A percentile compares a stretch with the other conserved stretches of the same genome.
phyloP scores from a whole-genome alignment of 306 rosid genomes.

The Rosa lucieae region DNA sequence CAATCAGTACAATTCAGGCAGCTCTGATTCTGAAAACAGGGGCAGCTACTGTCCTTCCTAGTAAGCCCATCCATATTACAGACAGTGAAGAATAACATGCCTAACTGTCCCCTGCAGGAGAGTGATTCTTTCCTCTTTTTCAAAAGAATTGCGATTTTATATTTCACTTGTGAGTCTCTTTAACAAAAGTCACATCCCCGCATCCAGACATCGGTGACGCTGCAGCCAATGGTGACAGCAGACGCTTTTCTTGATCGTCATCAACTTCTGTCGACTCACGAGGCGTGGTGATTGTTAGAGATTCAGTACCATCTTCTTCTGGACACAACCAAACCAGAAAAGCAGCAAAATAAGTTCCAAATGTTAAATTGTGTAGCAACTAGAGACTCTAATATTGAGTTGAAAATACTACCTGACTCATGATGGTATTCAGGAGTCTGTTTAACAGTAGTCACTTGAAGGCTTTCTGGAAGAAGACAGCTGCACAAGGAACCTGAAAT shows the following conservation, averaged over 20 bases:
- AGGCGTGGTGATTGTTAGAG: constrained; percentile 50
- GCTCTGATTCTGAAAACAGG: neutral
- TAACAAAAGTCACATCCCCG: constrained; percentile 56
- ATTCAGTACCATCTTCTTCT: constrained; percentile 68
- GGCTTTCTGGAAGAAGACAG: constrained; percentile 94
- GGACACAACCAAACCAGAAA: constrained; percentile 29
- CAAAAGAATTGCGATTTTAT: neutral
- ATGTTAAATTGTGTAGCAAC: constrained; percentile 20
- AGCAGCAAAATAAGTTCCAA: constrained; percentile 15
- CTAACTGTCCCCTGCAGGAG: too few species aligned
- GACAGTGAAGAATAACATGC: neutral
- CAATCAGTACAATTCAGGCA: constrained; percentile 11
- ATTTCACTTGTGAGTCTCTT: constrained; percentile 48
- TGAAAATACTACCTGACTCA: constrained; percentile 53
- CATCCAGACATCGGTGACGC: constrained; percentile 30
- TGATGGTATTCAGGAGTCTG: constrained; percentile 77
- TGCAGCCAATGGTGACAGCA: constrained; percentile 49
- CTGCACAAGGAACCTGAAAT: constrained; percentile 84
- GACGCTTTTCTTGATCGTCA: constrained; percentile 61
- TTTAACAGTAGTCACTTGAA: constrained; percentile 76
- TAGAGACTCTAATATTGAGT: neutral
- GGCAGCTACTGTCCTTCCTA: constrained; percentile 1
- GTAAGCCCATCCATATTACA: neutral
- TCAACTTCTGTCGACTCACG: constrained; percentile 46
- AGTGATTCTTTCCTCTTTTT: neutral